Base-by-base conservation (phyloP, 208 protist species). In the Crithidia mellificae region DNA sequence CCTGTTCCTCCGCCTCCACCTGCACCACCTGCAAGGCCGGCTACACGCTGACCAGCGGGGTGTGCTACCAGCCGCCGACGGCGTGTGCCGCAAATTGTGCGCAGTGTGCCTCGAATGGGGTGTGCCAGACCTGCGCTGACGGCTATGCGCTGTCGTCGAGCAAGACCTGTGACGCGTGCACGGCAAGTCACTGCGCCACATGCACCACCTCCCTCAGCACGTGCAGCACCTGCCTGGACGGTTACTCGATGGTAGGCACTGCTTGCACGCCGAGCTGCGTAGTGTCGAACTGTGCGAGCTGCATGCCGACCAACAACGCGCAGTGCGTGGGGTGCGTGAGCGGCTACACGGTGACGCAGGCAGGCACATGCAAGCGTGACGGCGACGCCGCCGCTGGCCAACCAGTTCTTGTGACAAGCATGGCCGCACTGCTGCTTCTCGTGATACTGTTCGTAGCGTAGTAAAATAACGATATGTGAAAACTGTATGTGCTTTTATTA, bases 81-180 rank as follows among this genome's bases (percentile, higher is more conserved):
- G 29, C 22, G 0, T 56, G 24, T 6, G 29, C 51, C 24, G n/a
- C 5, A 5, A 56, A 22, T 3, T 39, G 51, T 39, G 51, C 15
- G 14, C 51, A 56, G 51, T 56, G 51, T 20, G 27, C 51, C 5
- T 32, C 51, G 7, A 39, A 24, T 5, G 51, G 51, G 3, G 51
- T 56, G 6, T 56, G 29, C 39, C 51, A 56, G 30, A 11, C 51
- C 29, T 56, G 51, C 51, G n/a, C n/a, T n/a, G n/a, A n/a, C n/a
- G n/a, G n/a, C n/a, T n/a, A n/a, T n/a, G n/a, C n/a, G n/a, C n/a
- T n/a, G n/a, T n/a, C n/a, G n/a, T n/a, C n/a, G n/a, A n/a, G n/a
- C n/a, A n/a, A n/a, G n/a, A n/a, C n/a, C n/a, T n/a, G n/a, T n/a
- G 30, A 39, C 5, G 29, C 51, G 51, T 39, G 51, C 29, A 32